Evolutionary conservation across 768 basidiomycete species (phyloP), one percentile per base, ranked within the genome.

Genomic region (Tylopilus cervinicoccineus): DNA sequence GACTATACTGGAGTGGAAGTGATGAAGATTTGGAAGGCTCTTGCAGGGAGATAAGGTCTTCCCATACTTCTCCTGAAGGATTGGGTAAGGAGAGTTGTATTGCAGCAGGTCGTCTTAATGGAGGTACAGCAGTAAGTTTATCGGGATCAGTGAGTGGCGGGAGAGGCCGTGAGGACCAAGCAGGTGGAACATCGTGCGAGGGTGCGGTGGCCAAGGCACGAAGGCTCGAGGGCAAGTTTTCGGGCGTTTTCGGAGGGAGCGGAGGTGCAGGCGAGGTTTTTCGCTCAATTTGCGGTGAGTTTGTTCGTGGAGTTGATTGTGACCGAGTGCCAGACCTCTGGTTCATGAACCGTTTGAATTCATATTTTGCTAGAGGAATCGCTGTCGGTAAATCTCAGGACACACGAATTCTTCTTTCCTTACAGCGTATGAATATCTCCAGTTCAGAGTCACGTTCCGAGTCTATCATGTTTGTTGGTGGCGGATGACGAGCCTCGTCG

Each of bases 401-500:
- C 6, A 16, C 38, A 39, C 4, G 5, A 23, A 17, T 9, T 27
- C 20, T 28, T 19, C 19, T 38, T 45, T 44, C 48, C 66, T 73
- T 78, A 88, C 88, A 75, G 50, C 94, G 80, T 52, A 97, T 93
- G 70, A 83, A 96, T 60, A 81, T 83, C 66, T 97, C 94, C 37
- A 97, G 77, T 51, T 97, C 93, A 39, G 87, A 86, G 61, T 95
- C 92, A 26, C 93, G 76, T 58, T 88, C 88, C 1, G 77, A 73
- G 43, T 91, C 89, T 33, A 85, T 79, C 60, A 86, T 72, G 54
- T 85, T 86, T 4, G 89, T 78, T 0, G 92, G 91, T 0, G 91
- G 91, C 5, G 91, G 93, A 60, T 94, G 68, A 10, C 84, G 77
- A 22, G 75, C 59, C 64, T 95, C 92, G 62, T 95, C 83, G 3